Base-by-base conservation (phyloP, 2,329 filamentous ascomycete genomes). In the Colletotrichum eremochloae region DNA sequence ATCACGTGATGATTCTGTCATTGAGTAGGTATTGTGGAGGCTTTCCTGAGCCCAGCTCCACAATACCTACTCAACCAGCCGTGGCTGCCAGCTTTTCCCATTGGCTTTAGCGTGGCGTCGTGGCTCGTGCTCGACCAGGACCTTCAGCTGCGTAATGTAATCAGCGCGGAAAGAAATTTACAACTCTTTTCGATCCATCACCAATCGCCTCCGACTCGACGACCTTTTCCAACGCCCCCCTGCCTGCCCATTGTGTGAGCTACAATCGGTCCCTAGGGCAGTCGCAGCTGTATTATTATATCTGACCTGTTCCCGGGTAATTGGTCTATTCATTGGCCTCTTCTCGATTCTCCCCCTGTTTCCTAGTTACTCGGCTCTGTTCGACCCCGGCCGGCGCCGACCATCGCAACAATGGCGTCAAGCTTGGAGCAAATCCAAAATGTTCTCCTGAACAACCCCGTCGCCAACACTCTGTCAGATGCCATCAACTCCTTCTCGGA, bases 401-500 rank as follows among this genome's bases (percentile, higher is more conserved):
- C 75, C 67, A 71, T 75, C 75, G 74, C 79, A 81, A 84, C 78
- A 78, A 90, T 90, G 88, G 85, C 87, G 74, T 83, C 86, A 77
- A 80, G 79, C 76, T 71, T 80, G 66, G 79, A 82, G 66, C 79
- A 81, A 77, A 76, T 87, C 84, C 80, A 80, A 76, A 90, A 90
- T 79, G 89, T 94, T 77, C 81, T 97, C 76, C 87, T 89, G 78
- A 88, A 92, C 79, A 97, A 97, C 82, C 90, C 93, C 72, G 83
- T 96, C 78, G 86, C 91, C 68, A 86, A 87, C 76, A 87, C 90
- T 76, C 80, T 97, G 77, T 89, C 90, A 82, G 93, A 97, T 87
- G 91, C 91, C 83, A 93, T 96, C 85, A 89, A 87, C 78, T 90
- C 91, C 66, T 97, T 98, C 82, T 92, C 92, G 75, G 93, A 96